A percentile compares a stretch with the other conserved stretches of the same genome.
These are phyloP conservation scores for Gardenia jasminoides DNA, from an alignment of 257 asterid genomes.

Conservation along the genomic window DNA sequence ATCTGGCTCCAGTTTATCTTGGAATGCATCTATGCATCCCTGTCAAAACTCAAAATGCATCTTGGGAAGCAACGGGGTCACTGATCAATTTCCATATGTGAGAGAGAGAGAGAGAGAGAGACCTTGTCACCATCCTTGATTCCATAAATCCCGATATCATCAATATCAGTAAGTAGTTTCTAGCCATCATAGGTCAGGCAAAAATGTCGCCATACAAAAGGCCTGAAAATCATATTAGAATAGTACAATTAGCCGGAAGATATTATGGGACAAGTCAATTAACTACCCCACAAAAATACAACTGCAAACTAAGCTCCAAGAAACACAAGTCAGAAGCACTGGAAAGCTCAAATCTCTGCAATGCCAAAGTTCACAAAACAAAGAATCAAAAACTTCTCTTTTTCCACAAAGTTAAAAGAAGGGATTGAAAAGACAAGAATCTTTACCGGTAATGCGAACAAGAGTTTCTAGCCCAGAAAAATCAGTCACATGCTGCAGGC, in stretches of 20 bases:
- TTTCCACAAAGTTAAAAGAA: too few species aligned
- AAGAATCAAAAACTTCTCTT: too few species aligned
- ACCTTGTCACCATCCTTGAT: conserved; percentile 88
- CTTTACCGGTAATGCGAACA: too few species aligned
- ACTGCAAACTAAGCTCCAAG: background rate
- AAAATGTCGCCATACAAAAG: conserved; percentile 75
- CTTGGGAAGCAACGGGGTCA: background rate
- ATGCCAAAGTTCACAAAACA: too few species aligned
- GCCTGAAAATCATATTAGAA: conserved; percentile 9
- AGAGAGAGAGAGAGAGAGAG: background rate
- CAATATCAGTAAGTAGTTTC: conserved; percentile 52
- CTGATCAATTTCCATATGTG: background rate
- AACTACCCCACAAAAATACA: background rate
- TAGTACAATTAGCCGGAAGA: background rate
- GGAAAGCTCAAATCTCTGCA: background rate
- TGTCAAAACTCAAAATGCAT: background rate
- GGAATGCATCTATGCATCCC: background rate
- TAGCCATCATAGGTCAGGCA: conserved; percentile 67
- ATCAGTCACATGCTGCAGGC: too few species aligned
- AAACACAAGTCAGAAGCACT: background rate
- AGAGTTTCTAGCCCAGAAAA: too few species aligned
- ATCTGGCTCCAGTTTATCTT: background rate
- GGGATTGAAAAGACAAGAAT: too few species aligned
- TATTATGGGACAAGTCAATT: background rate
- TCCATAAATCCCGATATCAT: conserved; percentile 51